Base-by-base conservation (phyloP, 2,329 filamentous ascomycete species). In the Ophiostoma ulmi region DNA sequence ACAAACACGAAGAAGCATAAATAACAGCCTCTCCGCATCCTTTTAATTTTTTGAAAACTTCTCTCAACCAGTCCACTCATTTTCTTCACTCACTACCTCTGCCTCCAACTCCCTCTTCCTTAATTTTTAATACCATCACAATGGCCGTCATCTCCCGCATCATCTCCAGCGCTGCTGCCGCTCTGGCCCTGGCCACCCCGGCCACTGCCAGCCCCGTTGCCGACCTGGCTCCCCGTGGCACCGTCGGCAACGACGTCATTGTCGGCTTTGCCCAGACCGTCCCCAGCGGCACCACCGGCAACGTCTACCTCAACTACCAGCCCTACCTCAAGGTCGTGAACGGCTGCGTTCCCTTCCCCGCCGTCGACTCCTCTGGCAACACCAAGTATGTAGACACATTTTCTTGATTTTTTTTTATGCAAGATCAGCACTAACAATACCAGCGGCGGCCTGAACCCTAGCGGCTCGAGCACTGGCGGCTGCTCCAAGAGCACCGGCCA, bases 321-420 rank as follows among this genome's bases (percentile, higher is more conserved):
- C 87, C 86, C 0, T 81, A 80, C 69, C 80, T 88, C 6, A 74
- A 86, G 13, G 83, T 88, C 5, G 80, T 82, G 22, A 85, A 86
- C 74, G 87, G 87, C 65, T 90, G 87, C 73, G 87, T 89, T 10
- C 86, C 87, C 0, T 90, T 87, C 75, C 87, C 87, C 0, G 87
- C 84, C 1, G 87, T 90, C 1, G 84, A 90, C 73, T 81, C 81
- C 0, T 77, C 79, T 0, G 88, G 87, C 2, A 81, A 89, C 74
- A 88, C 84, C 20, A 80, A 82, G 52, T 58, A 26, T 26, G 52
- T 2, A 10, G 39, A 13, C 39, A 0, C 14, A n/a, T 5, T 20
- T 5, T 48, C 1, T 20, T 17, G n/a, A n/a, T 5, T 20, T 5
- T 5, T 20, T 5, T 5, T 20, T 5, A 48, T 20, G 5, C 17